Percentiles rank a stretch among this genome's conserved stretches.
Evolutionary conservation across 257 asterid species (phyloP).

Genomic region (Verbena officinalis): DNA sequence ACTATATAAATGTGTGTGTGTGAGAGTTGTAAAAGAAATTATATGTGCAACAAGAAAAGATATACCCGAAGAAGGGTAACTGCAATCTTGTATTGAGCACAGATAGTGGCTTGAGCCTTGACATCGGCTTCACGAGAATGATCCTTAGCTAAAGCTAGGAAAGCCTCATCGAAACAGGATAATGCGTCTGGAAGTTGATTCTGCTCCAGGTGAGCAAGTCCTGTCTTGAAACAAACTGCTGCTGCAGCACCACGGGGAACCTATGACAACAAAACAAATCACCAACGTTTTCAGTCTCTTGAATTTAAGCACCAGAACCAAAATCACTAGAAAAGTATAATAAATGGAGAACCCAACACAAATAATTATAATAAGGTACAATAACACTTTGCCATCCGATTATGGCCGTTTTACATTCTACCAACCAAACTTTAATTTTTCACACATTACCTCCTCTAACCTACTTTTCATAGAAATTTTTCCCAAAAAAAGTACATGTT

Average conservation of each 20-base stretch:
- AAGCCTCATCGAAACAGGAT: constrained; percentile 96
- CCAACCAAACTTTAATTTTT: too few relatives aligned
- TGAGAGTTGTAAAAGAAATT: too few relatives aligned
- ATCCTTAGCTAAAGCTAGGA: constrained; percentile 97
- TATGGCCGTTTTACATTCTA: too few relatives aligned
- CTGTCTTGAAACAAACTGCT: constrained; percentile 90
- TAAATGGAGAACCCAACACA: too few relatives aligned
- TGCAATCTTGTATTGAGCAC: constrained; percentile 98
- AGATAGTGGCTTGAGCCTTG: constrained; percentile 99
- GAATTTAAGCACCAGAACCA: neutral
- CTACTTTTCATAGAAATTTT: too few relatives aligned
- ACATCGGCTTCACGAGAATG: constrained; percentile 99
- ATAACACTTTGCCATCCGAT: too few relatives aligned
- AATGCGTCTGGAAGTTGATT: constrained; percentile 98
- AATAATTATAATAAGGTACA: too few relatives aligned
- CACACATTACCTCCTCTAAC: too few relatives aligned
- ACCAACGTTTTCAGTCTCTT: constrained; percentile 10
- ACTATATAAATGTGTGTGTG: too few relatives aligned
- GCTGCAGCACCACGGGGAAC: constrained; percentile 99
- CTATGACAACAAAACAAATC: constrained; percentile 46
- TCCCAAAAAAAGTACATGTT: too few relatives aligned
- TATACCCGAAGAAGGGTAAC: constrained; percentile 98
- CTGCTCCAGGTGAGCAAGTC: constrained; percentile 97
- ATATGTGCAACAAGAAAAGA: neutral
- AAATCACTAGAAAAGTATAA: neutral